Evolutionary conservation across 768 basidiomycete genomes (phyloP).

Genomic region (Tricholoma matsutake): DNA sequence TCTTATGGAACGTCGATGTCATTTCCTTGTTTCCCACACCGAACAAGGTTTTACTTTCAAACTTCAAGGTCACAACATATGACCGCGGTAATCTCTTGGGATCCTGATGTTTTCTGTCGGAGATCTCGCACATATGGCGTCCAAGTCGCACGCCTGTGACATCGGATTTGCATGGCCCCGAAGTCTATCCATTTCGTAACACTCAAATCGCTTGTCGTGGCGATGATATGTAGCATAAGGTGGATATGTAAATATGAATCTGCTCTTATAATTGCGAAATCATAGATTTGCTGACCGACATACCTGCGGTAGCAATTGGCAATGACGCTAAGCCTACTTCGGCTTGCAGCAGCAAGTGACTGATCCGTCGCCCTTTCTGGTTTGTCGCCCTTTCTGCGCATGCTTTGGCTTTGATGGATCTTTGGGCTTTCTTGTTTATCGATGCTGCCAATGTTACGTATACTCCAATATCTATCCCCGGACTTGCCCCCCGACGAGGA

Average conservation of each 20-base stretch:
- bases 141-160: not conserved
- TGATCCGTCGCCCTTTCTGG: not conserved
- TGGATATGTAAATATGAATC: no score
- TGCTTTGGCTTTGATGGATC: no score
- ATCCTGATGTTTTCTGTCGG: not conserved
- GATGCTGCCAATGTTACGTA: no score
- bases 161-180: not conserved
- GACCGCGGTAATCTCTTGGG: slow-evolving; percentile 7
- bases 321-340: not conserved
- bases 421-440: not conserved
- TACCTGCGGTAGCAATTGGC: no score
- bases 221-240: no score
- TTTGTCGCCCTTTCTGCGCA: no score
- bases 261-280: no score
- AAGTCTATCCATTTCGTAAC: not conserved
- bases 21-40: not conserved
- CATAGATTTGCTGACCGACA: no score
- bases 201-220: not conserved
- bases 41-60: not conserved
- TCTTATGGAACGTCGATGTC: no score
- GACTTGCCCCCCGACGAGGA: no score
- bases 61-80: not conserved
- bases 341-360: not conserved
- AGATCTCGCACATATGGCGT: not conserved
- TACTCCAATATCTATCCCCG: no score